Evolutionary conservation across 2,329 filamentous ascomycete genomes (phyloP).

Genomic region (Aspergillus persii): DNA sequence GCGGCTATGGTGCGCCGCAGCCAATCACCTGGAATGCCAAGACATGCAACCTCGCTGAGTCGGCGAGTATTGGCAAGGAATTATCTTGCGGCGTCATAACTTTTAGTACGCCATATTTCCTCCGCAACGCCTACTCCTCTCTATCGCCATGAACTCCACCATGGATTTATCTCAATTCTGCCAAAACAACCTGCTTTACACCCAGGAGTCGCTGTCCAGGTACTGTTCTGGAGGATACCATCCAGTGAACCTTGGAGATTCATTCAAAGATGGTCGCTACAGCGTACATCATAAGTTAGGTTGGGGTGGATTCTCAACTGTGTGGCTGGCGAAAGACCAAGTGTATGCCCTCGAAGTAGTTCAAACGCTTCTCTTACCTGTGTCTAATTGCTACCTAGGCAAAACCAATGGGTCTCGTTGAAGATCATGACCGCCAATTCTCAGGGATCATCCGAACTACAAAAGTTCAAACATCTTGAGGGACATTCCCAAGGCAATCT

Average conservation of each 20-base stretch:
- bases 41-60: no score
- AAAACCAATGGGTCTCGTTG: constrained; percentile 29
- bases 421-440: constrained; percentile 32
- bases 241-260: constrained; percentile 44
- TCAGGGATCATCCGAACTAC: constrained; percentile 20
- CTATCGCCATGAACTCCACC: background rate
- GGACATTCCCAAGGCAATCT: constrained; percentile 9
- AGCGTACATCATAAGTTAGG: constrained; percentile 47
- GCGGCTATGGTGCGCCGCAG: no score
- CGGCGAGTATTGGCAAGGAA: no score
- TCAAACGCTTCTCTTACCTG: background rate
- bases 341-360: constrained; percentile 18
- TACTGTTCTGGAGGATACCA: constrained; percentile 46
- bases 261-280: constrained; percentile 43
- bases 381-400: constrained; percentile 3
- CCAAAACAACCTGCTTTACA: constrained; percentile 25
- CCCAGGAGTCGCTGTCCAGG: constrained; percentile 21
- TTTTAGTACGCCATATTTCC: no score
- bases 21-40: no score
- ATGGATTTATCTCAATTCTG: constrained; percentile 21
- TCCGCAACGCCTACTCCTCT: no score
- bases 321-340: constrained; percentile 44
- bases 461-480: constrained; percentile 15
- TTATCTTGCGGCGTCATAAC: no score
- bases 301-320: constrained; percentile 45